Evolutionary conservation across 2,329 filamentous ascomycete species (phyloP), one percentile per base, ranked within the genome.

Genomic region (Hirsutella rhossiliensis): DNA sequence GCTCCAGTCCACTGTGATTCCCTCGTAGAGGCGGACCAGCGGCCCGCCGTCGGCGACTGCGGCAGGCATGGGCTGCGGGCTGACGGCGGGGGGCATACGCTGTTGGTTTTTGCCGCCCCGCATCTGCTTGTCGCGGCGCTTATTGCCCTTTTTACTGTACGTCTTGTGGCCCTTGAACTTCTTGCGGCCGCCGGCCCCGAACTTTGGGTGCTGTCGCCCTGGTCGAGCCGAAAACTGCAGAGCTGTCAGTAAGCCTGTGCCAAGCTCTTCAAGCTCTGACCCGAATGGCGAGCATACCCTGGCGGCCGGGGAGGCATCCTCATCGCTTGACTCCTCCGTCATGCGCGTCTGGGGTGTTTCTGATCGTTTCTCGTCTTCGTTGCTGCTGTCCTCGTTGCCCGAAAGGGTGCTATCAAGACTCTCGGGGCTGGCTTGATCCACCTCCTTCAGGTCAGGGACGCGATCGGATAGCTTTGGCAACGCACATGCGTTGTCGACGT

Each of bases 1-100:
- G 38, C 71, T 76, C 89, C 90, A 98, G 54, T 97, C 89, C 11
- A 96, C 75, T 6, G 97, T 71, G 40, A 98, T 79, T 20, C 78
- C 86, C 62, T 98, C 92, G 42, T 85, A 83, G 23, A 90, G 75
- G 31, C 84, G 78, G 51, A 97, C 75, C 36, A 94, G 67, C 0
- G 83, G 78, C 4, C 76, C 77, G 15, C 75, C 71, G 50, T 67
- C 65, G 11, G 63, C 60, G 27, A 64, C 56, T 23, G 63, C 62
- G 8, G 62, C 61, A 18, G 63, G 62, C 44, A 57, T 60, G 6
- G 62, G 62, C 47, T 63, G 60, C 20, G 61, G 58, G 43, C 64
- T 56, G 32, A 63, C 52, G 5, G 48, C 40, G 17, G 17, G 12
- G 17, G 52, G 43, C 5, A 50, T 47, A 30, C 62, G 57, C 43